Conservation (phyloP, 2,329 filamentous ascomycete genomes). For the Sporothrix mexicana region DNA sequence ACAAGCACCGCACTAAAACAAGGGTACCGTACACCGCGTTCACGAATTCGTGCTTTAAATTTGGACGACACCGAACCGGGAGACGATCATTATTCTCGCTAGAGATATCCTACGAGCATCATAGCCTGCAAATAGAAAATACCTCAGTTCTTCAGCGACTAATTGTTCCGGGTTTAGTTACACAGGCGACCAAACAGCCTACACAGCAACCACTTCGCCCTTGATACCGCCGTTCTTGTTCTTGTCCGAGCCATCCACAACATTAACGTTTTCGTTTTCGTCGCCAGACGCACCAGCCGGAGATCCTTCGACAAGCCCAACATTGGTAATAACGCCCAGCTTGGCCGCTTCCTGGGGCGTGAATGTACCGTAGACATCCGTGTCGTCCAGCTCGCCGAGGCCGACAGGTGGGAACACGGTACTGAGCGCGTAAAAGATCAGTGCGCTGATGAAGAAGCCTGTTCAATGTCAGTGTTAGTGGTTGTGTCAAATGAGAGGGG, state of each 20-base stretch:
- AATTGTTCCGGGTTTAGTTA: no score
- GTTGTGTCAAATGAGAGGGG: background rate
- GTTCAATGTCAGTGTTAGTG: background rate
- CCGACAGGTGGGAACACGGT: background rate
- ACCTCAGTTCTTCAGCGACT: background rate
- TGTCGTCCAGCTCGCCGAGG: background rate
- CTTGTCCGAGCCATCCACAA: background rate
- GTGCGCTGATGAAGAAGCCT: conserved; percentile 2
- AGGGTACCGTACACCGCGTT: no score
- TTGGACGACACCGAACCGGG: no score
- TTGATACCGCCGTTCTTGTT: no score
- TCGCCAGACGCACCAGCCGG: background rate
- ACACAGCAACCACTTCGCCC: no score
- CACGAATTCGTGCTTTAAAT: no score
- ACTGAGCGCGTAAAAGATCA: background rate
- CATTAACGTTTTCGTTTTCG: no score
- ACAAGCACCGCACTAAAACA: no score
- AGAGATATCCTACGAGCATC: no score
- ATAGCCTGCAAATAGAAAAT: background rate
- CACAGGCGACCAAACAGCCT: no score
- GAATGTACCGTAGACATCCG: background rate
- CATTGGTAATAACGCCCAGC: background rate
- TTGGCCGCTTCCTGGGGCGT: background rate
- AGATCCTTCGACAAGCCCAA: background rate
- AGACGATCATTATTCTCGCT: no score